Conservation (phyloP, 495 filamentous ascomycete genomes). For the Hypoxylon fuscum region DNA sequence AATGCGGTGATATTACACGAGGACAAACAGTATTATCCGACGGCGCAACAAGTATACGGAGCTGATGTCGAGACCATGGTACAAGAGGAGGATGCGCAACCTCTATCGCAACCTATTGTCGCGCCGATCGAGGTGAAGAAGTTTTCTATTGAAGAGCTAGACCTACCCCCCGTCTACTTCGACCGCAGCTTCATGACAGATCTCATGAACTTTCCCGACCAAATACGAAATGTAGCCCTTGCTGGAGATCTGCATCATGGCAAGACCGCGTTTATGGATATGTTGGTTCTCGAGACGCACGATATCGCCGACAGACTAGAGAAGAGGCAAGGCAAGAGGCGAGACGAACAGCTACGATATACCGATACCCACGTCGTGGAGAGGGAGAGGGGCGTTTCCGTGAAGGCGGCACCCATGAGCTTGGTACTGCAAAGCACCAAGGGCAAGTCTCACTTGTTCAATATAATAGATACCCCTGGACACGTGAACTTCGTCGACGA, state of each 20-base stretch:
- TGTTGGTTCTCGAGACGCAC: constrained; percentile 95
- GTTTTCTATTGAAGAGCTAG: constrained; percentile 90
- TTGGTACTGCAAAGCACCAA: constrained; percentile 85
- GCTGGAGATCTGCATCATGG: constrained; percentile 96
- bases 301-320: constrained; percentile 80
- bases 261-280: constrained; percentile 98
- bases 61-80: constrained; percentile 94
- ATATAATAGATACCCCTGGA: constrained; percentile 94
- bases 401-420: constrained; percentile 95
- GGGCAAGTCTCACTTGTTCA: constrained; percentile 95
- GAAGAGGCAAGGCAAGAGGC: constrained; percentile 79
- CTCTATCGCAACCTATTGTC: constrained; percentile 90
- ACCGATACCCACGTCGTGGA: constrained; percentile 92
- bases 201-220: constrained; percentile 93
- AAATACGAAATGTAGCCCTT: constrained; percentile 90
- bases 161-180: constrained; percentile 87
- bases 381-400: constrained; percentile 88
- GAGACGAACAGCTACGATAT: constrained; percentile 92
- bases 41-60: constrained; percentile 93
- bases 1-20: constrained; percentile 97
- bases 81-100: constrained; percentile 96
- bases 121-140: constrained; percentile 94
- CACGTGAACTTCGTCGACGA: constrained; percentile 99
- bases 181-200: constrained; percentile 91
- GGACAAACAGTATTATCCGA: constrained; percentile 99